Evolutionary conservation across 1,139 yeast genomes (phyloP), one percentile per base, ranked within the genome.

Genomic region (Debaryomyces subglobosus): DNA sequence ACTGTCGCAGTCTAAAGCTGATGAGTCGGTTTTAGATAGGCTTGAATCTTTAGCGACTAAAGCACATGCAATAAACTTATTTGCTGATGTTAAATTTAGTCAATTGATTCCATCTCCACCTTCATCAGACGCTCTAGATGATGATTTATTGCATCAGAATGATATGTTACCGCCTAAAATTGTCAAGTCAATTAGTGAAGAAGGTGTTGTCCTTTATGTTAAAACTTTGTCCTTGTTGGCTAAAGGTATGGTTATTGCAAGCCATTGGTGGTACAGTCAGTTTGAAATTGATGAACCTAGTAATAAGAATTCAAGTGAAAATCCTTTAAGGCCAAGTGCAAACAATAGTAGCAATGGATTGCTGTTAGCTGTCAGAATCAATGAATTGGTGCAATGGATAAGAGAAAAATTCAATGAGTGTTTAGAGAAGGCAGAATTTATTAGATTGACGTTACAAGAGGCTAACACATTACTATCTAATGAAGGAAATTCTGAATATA

Each of bases 301-400:
- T 7, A 23, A 20, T 16, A 27, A 27, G 13, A 29, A 39, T 16
- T 15, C 21, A 12, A 39, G 42, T 25, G 53, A 46, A 15, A 33
- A 37, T 34, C 18, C 53, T 42, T 23, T 33, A 16, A 48, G 30
- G 18, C 25, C 33, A 15, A 18, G 43, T 7, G 16, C 24, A 21
- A 35, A 30, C 20, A 23, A 21, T 20, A 34, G 39, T 41, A 45
- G 34, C 32, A 48, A 30, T 44, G 32, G 25, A 10, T 49, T 60
- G 10, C 65, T 62, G 20, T 53, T 55, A 2, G 65, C 76, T 1
- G 60, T 69, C 3, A 79, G 82, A 50, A 76, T 94, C 57, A 89
- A 89, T 61, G 86, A 87, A 48, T 73, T 89, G 46, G 97, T 94
- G 6, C 97, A 94, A 67, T 91, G 97, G 97, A 84, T 89, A 8